phyloP scores from a whole-genome alignment of 495 filamentous ascomycete genomes.

The Penicillium maclennaniae region DNA sequence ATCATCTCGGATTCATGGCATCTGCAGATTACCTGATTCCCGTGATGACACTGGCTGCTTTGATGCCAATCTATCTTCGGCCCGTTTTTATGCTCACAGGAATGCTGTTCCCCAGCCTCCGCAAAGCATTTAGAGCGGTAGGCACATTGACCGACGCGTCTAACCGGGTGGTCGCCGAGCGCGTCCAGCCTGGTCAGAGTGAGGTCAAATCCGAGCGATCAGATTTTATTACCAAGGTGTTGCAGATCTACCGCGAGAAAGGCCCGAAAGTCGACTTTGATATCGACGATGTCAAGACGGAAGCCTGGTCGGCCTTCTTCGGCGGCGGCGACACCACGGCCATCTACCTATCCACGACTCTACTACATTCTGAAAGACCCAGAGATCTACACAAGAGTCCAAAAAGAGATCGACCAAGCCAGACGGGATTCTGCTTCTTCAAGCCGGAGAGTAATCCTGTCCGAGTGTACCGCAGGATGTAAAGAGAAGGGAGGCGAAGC shows the following conservation, averaged over 20 bases:
- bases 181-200: slow-evolving; percentile 11
- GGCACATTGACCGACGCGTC: too few species aligned
- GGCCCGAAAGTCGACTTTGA: slow-evolving; percentile 10
- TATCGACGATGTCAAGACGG: slow-evolving; percentile 20
- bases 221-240: too few species aligned
- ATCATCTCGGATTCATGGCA: too few species aligned
- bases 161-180: slow-evolving; percentile 25
- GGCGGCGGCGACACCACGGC: slow-evolving; percentile 47
- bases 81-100: too few species aligned
- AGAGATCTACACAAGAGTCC: background rate
- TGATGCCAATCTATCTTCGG: too few species aligned
- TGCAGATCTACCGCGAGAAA: slow-evolving; percentile 1
- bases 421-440: background rate
- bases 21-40: too few species aligned
- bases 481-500: too few species aligned
- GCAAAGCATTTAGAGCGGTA: background rate
- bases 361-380: slow-evolving; percentile 27
- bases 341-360: slow-evolving; percentile 42
- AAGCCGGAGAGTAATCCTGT: background rate
- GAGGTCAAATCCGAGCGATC: background rate
- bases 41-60: too few species aligned
- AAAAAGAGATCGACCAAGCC: background rate
- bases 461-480: background rate
- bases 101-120: too few species aligned
- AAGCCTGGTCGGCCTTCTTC: slow-evolving; percentile 30